Evolutionary conservation across 2,329 filamentous ascomycete genomes (phyloP), one percentile per base, ranked within the genome.

Genomic region (Penicillium sp.): DNA sequence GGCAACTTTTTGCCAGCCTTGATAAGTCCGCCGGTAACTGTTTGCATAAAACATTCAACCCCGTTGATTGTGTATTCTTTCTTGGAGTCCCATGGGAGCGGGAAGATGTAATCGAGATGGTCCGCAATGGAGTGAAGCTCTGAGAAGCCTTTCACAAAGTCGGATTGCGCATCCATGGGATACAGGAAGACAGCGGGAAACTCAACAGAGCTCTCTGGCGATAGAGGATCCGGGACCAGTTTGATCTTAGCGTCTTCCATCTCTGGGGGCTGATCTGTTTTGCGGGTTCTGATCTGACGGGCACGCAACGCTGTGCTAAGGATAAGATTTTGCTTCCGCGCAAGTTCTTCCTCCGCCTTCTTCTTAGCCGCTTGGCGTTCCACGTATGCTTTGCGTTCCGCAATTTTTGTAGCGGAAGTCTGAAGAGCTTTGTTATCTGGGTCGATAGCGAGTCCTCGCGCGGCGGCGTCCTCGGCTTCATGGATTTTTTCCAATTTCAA

Each of bases 41-140:
- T 96, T 70, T 95, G 88, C 71, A 94, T 83, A 63, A 86, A 96
- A 56, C 86, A 92, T 51, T 95, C 88, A 3, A 95, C 85, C 1
- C 66, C 70, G 0, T 71, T 70, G 1, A 73, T 52, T 1, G 69
- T 75, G 63, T 95, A 95, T 54, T 79, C 79, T 1, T 73, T 65
- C 43, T 74, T 68, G 11, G 62, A 56, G 54, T 96, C 92, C 92
- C 92, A 98, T 9, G 88, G 87, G 54, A 88, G 65, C 2, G 89
- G 90, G 41, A 98, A 77, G 7, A 96, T 82, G 56, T 95, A 95
- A 3, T 73, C 72, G 33, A 98, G 70, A 62, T 95, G 89, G 49
- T 90, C 80, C 6, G 73, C 74, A 17, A 95, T 70, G 11, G 74
- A 75, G 51, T 92, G 80, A 42, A 74, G 78, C 71, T 96, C 92